Base-by-base conservation (phyloP, 2,329 filamentous ascomycete species). In the Hymenoscyphus repandus region DNA sequence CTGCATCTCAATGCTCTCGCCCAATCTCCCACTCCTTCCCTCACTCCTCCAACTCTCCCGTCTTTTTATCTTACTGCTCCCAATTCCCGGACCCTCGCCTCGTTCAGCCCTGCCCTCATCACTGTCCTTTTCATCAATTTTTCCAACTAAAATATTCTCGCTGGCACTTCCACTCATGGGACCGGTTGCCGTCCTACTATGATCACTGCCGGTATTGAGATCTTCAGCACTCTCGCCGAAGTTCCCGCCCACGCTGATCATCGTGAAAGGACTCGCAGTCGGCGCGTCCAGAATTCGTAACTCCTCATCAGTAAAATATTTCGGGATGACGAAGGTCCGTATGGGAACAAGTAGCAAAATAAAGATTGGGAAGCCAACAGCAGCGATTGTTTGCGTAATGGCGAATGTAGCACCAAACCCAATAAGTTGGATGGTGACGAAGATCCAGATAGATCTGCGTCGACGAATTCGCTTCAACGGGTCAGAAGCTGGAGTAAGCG, bases 371-470 rank as follows among this genome's bases (percentile, higher is more conserved):
- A 91, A 92, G 0, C 88, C 88, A 10, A 92, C 87, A 2, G 88
- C 88, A 2, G 87, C 88, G 45, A 91, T 85, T 0, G 88, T 91
- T 70, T 92, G 84, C 0, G 88, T 90, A 61, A 91, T 88, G 52
- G 88, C 87, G 66, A 92, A 90, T 0, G 88, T 92, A 18, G 83
- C 86, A 2, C 76, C 87, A 60, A 91, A 90, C 0, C 81, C 86
- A 39, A 84, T 20, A 3, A 91, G 69, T 68, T 90, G 83, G 32
- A 90, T 68, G 6, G 69, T 70, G 5, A 90, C 83, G 62, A 91
- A 92, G 3, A 70, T 68, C 85, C 86, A 90, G 54, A 90, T 72
- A n/a, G 83, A 80, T 12, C 63, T 61, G 34, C 81, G 78, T n/a
- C 85, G 78, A n/a, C 71, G 69, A 30, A 88, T 70, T n/a, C 72